Evolutionary conservation across 2,329 filamentous ascomycete species (phyloP).

Genomic region (Colletotrichum theobromicola): DNA sequence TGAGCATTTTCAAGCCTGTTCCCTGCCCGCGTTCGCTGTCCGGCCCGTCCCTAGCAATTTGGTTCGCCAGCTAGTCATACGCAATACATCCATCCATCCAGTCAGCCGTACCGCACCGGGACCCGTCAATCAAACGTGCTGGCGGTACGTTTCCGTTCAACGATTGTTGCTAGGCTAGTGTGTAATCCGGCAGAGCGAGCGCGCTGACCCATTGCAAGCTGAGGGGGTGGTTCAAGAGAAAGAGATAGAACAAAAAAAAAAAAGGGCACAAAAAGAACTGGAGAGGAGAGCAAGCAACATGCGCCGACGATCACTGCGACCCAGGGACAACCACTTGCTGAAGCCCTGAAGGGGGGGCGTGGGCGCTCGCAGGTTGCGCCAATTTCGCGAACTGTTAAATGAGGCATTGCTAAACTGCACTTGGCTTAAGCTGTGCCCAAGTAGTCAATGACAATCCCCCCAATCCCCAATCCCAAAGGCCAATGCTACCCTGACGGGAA

Average conservation of each 20-base stretch:
- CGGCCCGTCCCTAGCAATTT: slow-evolving; percentile 23
- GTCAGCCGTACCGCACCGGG: background rate
- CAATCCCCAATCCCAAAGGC: background rate
- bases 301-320: slow-evolving; percentile 5
- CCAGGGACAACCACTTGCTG: no score
- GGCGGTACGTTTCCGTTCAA: background rate
- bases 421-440: background rate
- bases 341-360: no score
- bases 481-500: slow-evolving; percentile 5
- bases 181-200: background rate
- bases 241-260: background rate
- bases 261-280: background rate
- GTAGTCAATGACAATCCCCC: background rate
- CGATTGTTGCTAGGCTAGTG: background rate
- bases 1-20: slow-evolving; percentile 2
- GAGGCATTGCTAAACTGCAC: background rate
- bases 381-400: slow-evolving; percentile 11
- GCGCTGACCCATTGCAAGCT: background rate
- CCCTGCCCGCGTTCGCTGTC: slow-evolving; percentile 19
- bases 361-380: background rate
- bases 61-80: background rate
- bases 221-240: background rate
- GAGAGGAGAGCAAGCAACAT: background rate
- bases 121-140: no score
- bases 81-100: background rate